A percentile compares a stretch with the other conserved stretches of the same genome.
These are phyloP conservation scores for Lentinula edodes DNA, from an alignment of 768 basidiomycete species.

Conservation along the genomic window DNA sequence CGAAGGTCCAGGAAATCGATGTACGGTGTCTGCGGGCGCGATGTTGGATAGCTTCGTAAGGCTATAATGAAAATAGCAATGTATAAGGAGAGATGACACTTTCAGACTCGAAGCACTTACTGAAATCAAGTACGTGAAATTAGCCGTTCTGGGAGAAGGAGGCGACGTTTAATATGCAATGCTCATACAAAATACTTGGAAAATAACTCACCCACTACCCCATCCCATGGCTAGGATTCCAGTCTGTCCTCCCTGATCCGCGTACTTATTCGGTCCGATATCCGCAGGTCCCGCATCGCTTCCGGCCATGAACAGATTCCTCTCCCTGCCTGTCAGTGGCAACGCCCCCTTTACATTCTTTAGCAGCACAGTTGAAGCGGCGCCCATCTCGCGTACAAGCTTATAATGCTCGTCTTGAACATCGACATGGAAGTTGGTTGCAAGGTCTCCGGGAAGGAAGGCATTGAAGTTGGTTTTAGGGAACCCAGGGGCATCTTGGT, in stretches of 20 bases:
- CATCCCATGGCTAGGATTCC: slow-evolving; percentile 89
- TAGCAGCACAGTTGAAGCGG: slow-evolving; percentile 68
- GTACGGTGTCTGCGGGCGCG: slow-evolving; percentile 66
- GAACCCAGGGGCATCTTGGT: slow-evolving; percentile 57
- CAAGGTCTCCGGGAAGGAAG: slow-evolving; percentile 44
- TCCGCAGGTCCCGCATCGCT: slow-evolving; percentile 59
- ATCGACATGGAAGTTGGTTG: slow-evolving; percentile 55
- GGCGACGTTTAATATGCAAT: not conserved
- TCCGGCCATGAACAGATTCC: slow-evolving; percentile 57
- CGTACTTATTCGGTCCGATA: slow-evolving; percentile 66
- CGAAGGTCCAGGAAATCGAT: slow-evolving; percentile 58
- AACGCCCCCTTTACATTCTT: slow-evolving; percentile 61
- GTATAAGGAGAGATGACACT: not conserved
- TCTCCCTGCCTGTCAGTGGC: slow-evolving; percentile 49
- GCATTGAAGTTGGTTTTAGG: slow-evolving; percentile 71
- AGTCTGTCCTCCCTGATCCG: slow-evolving; percentile 52
- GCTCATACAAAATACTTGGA: not conserved
- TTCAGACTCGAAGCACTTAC: slow-evolving; percentile 29
- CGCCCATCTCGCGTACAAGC: slow-evolving; percentile 67
- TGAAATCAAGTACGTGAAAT: slow-evolving; percentile 75
- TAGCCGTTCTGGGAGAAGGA: slow-evolving; percentile 43
- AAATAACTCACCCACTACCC: slow-evolving; percentile 61
- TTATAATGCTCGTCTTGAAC: slow-evolving; percentile 66
- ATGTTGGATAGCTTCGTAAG: slow-evolving; percentile 74
- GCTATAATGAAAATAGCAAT: slow-evolving; percentile 29